Conservation (phyloP, 768 basidiomycete species). For the Collybia sp. region DNA sequence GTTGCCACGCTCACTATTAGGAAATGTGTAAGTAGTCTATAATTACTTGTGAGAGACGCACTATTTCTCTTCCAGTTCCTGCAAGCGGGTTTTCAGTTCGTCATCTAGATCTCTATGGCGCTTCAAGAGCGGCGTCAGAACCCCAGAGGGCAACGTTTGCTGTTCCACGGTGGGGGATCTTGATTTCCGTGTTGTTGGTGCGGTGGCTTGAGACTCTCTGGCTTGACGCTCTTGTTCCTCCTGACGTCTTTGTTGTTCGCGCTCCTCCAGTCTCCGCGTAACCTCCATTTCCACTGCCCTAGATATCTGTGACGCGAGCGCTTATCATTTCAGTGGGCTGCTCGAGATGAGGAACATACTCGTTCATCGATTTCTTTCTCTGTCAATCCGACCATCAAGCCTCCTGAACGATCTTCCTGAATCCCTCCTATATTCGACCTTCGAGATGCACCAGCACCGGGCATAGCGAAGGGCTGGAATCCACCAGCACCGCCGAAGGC, state of each 20-base stretch:
- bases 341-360: constrained; percentile 31
- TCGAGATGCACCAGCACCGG: constrained; percentile 13
- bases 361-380: constrained; percentile 74
- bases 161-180: constrained; percentile 32
- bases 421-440: constrained; percentile 19
- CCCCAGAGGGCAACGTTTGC: constrained; percentile 34
- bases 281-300: constrained; percentile 74
- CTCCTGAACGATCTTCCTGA: constrained; percentile 25
- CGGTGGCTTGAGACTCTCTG: constrained; percentile 3
- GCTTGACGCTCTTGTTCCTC: constrained; percentile 23
- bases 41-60: constrained; percentile 28
- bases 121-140: constrained; percentile 59
- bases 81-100: constrained; percentile 57
- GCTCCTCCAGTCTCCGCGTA: constrained; percentile 55
- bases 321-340: background rate
- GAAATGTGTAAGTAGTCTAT: background rate
- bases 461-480: constrained; percentile 35
- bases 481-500: constrained; percentile 22
- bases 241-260: constrained; percentile 32
- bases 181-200: constrained; percentile 19
- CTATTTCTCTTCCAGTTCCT: constrained; percentile 73
- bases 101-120: constrained; percentile 66
- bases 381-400: constrained; percentile 38
- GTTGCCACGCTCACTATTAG: constrained; percentile 50
- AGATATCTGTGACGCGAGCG: constrained; percentile 45